These are phyloP conservation scores for Salvia rosmarinus DNA, from an alignment of 257 asterid species.

Conservation along the genomic window DNA sequence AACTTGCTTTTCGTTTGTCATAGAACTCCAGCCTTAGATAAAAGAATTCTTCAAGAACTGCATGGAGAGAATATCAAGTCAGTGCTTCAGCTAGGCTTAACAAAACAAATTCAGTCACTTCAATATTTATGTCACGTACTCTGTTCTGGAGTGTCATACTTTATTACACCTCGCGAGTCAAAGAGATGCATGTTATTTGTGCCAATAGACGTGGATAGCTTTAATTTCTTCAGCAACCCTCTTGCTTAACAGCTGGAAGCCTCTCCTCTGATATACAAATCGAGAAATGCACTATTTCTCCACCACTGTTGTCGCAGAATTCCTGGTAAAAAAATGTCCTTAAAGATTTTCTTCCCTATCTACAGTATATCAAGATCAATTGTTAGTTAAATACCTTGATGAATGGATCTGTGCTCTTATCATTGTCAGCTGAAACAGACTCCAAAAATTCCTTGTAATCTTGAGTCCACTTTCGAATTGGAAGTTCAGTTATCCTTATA, in stretches of 20 bases:
- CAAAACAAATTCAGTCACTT: background rate
- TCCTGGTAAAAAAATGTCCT: conserved; percentile 44
- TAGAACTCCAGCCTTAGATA: conserved; percentile 74
- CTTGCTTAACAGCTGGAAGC: conserved; percentile 63
- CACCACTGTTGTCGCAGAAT: conserved; percentile 67
- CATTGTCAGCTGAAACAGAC: conserved; percentile 68
- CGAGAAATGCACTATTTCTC: conserved; percentile 65
- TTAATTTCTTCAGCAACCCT: conserved; percentile 77
- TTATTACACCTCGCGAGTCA: conserved; percentile 76
- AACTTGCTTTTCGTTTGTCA: conserved; percentile 78
- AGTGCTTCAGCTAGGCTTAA: background rate
- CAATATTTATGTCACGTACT: conserved; percentile 50
- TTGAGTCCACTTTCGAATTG: conserved; percentile 87
- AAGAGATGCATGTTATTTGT: conserved; percentile 96
- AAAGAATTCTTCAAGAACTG: conserved; percentile 94
- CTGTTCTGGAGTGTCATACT: conserved; percentile 92
- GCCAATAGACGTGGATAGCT: conserved; percentile 72
- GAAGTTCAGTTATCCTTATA: conserved; percentile 78
- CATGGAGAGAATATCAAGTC: conserved; percentile 32
- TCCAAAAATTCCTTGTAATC: conserved; percentile 92
- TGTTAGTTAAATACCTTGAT: conserved; percentile 56
- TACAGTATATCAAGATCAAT: background rate
- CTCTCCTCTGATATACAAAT: conserved; percentile 60
- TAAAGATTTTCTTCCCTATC: conserved; percentile 16
- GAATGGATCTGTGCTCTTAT: conserved; percentile 78